phyloP scores from a whole-genome alignment of 169 alveolate genomes.

The Plasmodium gonderi region DNA sequence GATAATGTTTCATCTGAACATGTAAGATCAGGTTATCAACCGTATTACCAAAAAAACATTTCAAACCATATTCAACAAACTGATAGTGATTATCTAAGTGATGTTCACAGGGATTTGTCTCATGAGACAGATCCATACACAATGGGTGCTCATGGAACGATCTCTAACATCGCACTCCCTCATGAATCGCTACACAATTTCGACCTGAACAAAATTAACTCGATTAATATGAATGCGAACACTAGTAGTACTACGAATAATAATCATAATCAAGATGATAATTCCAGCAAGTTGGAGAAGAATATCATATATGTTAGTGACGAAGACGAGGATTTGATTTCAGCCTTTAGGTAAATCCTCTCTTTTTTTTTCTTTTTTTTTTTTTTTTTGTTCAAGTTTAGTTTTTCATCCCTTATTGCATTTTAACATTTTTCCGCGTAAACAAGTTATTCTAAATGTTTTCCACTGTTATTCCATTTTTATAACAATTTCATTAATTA shows the following conservation, averaged over 20 bases:
- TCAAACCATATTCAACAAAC: neutral
- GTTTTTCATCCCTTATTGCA: neutral
- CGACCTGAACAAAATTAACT: neutral
- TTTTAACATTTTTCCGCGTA: too few species aligned
- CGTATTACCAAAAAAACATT: neutral
- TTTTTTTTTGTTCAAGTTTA: neutral
- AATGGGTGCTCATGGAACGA: neutral
- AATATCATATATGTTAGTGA: conserved; percentile 60
- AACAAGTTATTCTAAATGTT: too few species aligned
- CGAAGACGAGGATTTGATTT: conserved; percentile 69
- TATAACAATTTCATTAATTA: neutral
- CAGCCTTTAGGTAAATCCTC: conserved; percentile 49
- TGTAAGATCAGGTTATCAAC: neutral
- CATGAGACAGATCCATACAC: neutral
- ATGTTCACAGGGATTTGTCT: neutral
- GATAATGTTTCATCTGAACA: neutral
- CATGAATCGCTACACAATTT: neutral
- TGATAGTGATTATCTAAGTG: neutral
- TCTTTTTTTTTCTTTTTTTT: conserved; percentile 19
- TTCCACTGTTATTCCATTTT: neutral
- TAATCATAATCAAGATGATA: neutral
- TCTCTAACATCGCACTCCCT: neutral
- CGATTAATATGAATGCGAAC: neutral
- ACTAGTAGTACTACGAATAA: too few species aligned
- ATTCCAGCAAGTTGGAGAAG: conserved; percentile 5